These are phyloP conservation scores for Termitomyces eurrhizus DNA, from an alignment of 768 basidiomycete genomes.

Conservation along the genomic window DNA sequence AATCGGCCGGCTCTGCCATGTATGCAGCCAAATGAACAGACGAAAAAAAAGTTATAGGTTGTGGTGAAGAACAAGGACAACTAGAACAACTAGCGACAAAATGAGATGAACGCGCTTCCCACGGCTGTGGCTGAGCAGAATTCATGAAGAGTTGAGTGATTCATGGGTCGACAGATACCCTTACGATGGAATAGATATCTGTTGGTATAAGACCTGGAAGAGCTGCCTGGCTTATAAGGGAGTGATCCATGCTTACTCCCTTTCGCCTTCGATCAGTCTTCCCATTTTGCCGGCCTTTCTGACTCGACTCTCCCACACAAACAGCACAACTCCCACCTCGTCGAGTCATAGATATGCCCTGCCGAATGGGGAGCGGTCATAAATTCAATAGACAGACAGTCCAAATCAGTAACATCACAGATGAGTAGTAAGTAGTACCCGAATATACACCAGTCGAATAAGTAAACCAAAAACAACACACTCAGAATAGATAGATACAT, in stretches of 20 bases:
- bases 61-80: conserved; percentile 2
- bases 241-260: conserved; percentile 1
- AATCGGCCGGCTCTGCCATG: conserved; percentile 13
- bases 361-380: not conserved
- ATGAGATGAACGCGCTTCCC: not conserved
- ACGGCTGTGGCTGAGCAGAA: conserved; percentile 3
- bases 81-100: not conserved
- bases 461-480: not conserved
- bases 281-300: conserved; percentile 11
- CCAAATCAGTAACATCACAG: not conserved
- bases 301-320: conserved; percentile 13
- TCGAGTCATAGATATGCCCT: not conserved
- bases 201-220: not conserved
- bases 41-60: conserved; percentile 7
- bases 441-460: not conserved
- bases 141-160: not conserved
- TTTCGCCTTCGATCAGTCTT: conserved; percentile 12
- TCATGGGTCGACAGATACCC: not conserved
- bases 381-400: not conserved
- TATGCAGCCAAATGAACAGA: conserved; percentile 3
- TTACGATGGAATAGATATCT: not conserved
- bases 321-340: conserved; percentile 4
- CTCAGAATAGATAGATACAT: not conserved
- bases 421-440: not conserved
- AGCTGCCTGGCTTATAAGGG: not conserved